phyloP scores from a whole-genome alignment of 495 filamentous ascomycete species.

The Trichoderma gamsii region DNA sequence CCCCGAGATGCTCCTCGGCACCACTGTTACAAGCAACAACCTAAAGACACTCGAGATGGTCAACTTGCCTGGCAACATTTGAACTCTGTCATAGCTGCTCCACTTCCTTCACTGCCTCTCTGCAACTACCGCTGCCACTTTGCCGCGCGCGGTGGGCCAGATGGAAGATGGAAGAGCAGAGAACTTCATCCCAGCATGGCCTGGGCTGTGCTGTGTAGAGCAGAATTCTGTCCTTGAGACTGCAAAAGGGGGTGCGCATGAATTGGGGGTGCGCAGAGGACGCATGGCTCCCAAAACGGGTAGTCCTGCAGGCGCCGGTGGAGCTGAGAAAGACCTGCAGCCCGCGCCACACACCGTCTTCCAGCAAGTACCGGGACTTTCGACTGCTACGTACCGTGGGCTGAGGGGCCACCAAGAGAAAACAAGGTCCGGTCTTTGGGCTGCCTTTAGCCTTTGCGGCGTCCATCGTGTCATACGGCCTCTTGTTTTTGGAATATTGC shows the following conservation, averaged over 20 bases:
- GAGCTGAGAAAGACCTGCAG: slow-evolving; percentile 12
- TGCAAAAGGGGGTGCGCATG: background rate
- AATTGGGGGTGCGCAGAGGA: background rate
- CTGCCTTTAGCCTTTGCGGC: background rate
- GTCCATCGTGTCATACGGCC: background rate
- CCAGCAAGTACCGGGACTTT: slow-evolving; percentile 5
- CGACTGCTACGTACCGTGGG: background rate
- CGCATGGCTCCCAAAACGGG: background rate
- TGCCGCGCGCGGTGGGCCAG: background rate
- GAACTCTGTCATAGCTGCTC: background rate
- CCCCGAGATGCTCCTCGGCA: no score
- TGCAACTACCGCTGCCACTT: background rate
- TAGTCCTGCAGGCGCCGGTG: slow-evolving; percentile 12
- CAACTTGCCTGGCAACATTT: no score
- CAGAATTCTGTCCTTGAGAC: no score
- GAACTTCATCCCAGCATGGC: background rate
- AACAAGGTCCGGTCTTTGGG: background rate
- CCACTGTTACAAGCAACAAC: background rate
- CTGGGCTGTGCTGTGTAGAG: slow-evolving; percentile 13
- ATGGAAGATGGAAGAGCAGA: background rate
- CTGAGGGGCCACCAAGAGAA: background rate
- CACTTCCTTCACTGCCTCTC: slow-evolving; percentile 6
- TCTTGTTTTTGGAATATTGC: background rate
- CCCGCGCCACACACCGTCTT: slow-evolving; percentile 13
- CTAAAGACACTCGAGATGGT: no score